Conservation (phyloP, 495 filamentous ascomycete genomes). For the Oleoguttula mirabilis region DNA sequence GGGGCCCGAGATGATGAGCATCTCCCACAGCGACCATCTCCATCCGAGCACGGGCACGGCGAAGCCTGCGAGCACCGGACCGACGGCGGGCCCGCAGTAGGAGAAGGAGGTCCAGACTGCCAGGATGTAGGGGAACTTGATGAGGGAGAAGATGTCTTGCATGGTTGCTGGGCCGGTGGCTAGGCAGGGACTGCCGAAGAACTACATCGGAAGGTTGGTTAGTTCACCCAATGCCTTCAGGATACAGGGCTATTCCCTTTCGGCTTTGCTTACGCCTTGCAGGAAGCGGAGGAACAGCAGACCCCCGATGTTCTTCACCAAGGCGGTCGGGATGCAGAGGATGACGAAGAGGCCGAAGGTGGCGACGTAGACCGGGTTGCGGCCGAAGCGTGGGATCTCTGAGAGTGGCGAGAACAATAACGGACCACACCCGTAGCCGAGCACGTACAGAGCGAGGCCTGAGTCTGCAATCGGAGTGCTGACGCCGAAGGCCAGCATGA, state of each 20-base stretch:
- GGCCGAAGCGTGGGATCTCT: constrained; percentile 22
- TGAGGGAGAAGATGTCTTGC: constrained; percentile 20
- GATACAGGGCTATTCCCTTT: too few relatives aligned
- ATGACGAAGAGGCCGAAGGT: constrained; percentile 32
- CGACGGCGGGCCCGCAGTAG: constrained; percentile 33
- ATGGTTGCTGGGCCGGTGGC: constrained; percentile 31
- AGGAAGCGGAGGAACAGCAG: constrained; percentile 27
- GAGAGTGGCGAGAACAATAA: constrained; percentile 18
- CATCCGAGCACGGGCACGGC: too few relatives aligned
- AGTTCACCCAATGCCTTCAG: too few relatives aligned
- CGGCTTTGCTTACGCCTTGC: too few relatives aligned
- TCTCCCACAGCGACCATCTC: too few relatives aligned
- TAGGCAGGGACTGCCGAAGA: constrained; percentile 28
- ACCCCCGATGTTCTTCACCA: constrained; percentile 16
- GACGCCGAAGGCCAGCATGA: constrained; percentile 47
- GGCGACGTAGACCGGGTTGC: constrained; percentile 27
- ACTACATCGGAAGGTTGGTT: too few relatives aligned
- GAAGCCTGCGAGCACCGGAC: constrained; percentile 36
- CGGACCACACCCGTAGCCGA: constrained; percentile 11
- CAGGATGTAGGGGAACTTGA: constrained; percentile 23
- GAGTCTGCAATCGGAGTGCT: constrained; percentile 54
- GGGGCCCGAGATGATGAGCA: too few relatives aligned
- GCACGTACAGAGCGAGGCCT: constrained; percentile 42
- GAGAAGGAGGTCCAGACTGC: constrained; percentile 27
- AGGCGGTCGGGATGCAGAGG: constrained; percentile 24